Conservation (phyloP, 495 filamentous ascomycete genomes). For the Tirmania nivea region DNA sequence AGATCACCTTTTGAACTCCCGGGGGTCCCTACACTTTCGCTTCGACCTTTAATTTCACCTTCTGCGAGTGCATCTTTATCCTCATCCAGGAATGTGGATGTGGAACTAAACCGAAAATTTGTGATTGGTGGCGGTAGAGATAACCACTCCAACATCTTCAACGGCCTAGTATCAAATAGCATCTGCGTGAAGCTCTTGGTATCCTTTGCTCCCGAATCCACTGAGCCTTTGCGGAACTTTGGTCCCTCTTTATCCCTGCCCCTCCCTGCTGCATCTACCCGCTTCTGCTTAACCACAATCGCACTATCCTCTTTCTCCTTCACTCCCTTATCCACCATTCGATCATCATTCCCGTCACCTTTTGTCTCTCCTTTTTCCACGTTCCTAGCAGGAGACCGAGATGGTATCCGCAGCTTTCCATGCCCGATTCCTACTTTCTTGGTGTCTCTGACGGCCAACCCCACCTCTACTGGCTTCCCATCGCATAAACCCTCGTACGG, state of each 20-base stretch:
- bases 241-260: not conserved
- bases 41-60: not conserved
- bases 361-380: conserved; percentile 8
- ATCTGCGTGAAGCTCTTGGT: conserved; percentile 69
- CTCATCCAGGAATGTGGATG: no score
- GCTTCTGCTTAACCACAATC: not conserved
- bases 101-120: no score
- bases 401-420: not conserved
- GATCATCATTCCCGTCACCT: not conserved
- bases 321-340: conserved; percentile 2
- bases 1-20: not conserved
- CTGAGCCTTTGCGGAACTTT: conserved; percentile 19
- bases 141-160: conserved; percentile 63
- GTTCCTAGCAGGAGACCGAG: not conserved
- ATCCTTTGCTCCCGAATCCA: conserved; percentile 33
- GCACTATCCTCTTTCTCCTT: conserved; percentile 23
- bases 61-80: not conserved
- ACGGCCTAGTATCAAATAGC: conserved; percentile 52
- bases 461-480: conserved; percentile 20
- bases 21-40: not conserved
- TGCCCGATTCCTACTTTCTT: not conserved
- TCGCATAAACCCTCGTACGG: conserved; percentile 54
- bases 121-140: conserved; percentile 8
- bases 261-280: no score
- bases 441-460: not conserved